Conservation (phyloP, 2,329 filamentous ascomycete genomes). For the Harringtonia aguacate region DNA sequence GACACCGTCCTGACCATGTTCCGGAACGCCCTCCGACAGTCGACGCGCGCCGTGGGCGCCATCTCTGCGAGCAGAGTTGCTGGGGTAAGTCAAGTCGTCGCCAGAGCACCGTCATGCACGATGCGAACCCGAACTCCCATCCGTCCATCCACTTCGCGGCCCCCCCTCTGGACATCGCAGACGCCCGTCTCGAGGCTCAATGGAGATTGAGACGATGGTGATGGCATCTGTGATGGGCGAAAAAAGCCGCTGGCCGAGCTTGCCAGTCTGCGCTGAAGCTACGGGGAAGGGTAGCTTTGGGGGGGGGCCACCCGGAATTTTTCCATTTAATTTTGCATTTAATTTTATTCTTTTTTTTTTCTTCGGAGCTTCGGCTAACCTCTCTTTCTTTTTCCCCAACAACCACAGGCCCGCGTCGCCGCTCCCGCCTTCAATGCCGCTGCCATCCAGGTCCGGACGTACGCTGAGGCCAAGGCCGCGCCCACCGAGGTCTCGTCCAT, state of each 20-base stretch:
- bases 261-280: too few relatives aligned
- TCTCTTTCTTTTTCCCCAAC: constrained; percentile 27
- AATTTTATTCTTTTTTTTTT: constrained; percentile 14
- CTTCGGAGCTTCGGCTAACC: constrained; percentile 15
- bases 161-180: too few relatives aligned
- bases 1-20: constrained; percentile 56
- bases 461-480: constrained; percentile 89
- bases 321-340: constrained; percentile 18
- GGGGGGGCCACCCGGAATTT: too few relatives aligned
- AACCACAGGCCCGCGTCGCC: constrained; percentile 66
- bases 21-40: constrained; percentile 96
- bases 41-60: constrained; percentile 87
- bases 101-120: too few relatives aligned
- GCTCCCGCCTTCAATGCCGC: constrained; percentile 65
- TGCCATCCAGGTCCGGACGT: constrained; percentile 68
- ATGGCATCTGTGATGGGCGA: too few relatives aligned
- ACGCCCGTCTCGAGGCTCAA: too few relatives aligned
- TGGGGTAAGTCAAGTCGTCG: constrained; percentile 61
- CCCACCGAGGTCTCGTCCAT: constrained; percentile 99
- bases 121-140: too few relatives aligned
- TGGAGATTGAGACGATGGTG: too few relatives aligned
- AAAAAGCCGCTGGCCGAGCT: too few relatives aligned
- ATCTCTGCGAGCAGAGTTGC: constrained; percentile 88
- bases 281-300: too few relatives aligned
- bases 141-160: too few relatives aligned